Conservation (phyloP, 495 filamentous ascomycete species). For the Aspergillus steynii region DNA sequence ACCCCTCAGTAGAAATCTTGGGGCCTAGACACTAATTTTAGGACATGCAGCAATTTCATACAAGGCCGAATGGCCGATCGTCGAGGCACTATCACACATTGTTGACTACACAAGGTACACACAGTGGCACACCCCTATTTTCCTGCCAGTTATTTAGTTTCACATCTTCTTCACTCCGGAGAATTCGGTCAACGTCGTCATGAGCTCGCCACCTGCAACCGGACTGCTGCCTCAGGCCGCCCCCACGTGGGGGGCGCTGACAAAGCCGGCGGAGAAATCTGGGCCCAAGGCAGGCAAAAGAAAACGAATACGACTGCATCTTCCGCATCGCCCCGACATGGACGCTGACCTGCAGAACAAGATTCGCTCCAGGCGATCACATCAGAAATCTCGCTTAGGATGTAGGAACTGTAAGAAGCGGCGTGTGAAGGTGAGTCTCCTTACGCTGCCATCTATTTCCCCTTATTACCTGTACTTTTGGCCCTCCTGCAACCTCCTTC, state of each 20-base stretch:
- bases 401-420: slow-evolving; percentile 28
- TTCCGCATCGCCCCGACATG: slow-evolving; percentile 1
- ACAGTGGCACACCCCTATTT: too few species aligned
- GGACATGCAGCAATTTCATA: too few species aligned
- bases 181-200: not conserved
- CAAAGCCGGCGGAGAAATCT: not conserved
- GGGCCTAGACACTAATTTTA: too few species aligned
- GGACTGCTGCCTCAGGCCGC: not conserved
- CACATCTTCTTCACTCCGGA: too few species aligned
- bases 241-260: not conserved
- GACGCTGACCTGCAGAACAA: slow-evolving; percentile 7
- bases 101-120: too few species aligned
- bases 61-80: too few species aligned
- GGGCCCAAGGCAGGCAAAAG: not conserved
- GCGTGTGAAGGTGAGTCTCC: slow-evolving; percentile 24
- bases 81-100: too few species aligned
- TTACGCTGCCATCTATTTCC: not conserved
- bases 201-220: not conserved
- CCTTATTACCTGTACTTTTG: not conserved
- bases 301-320: not conserved
- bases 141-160: too few species aligned
- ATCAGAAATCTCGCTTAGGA: slow-evolving; percentile 27
- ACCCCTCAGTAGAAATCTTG: too few species aligned
- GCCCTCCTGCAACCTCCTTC: not conserved
- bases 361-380: slow-evolving; percentile 21